phyloP scores from a whole-genome alignment of 2,329 filamentous ascomycete species.

The Diaporthe citriasiana region DNA sequence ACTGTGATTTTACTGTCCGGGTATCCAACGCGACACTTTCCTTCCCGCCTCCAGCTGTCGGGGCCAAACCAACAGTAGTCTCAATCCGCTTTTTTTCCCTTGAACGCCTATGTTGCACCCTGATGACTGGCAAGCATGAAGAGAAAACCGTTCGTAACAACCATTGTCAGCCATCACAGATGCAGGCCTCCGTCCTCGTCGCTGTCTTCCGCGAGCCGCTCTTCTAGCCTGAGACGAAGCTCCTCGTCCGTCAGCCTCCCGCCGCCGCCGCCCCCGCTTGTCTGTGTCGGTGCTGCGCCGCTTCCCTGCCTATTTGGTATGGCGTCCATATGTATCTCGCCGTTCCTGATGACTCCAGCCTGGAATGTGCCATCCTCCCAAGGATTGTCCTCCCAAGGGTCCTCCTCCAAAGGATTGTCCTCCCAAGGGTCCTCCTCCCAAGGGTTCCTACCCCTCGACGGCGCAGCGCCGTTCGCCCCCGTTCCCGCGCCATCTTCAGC shows the following conservation, averaged over 20 bases:
- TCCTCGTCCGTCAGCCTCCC: slow-evolving; percentile 71
- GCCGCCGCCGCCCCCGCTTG: slow-evolving; percentile 47
- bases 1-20: slow-evolving; percentile 29
- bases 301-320: slow-evolving; percentile 25
- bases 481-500: slow-evolving; percentile 33
- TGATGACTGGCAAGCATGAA: neutral
- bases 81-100: neutral
- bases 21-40: slow-evolving; percentile 33
- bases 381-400: too few relatives aligned
- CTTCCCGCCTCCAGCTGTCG: neutral
- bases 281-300: neutral
- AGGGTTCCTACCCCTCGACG: slow-evolving; percentile 51
- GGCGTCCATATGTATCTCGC: slow-evolving; percentile 62
- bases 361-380: slow-evolving; percentile 77
- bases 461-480: slow-evolving; percentile 44
- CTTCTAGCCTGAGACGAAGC: slow-evolving; percentile 68
- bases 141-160: neutral
- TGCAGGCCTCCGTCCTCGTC: slow-evolving; percentile 73
- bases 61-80: neutral
- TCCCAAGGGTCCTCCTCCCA: too few relatives aligned
- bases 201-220: slow-evolving; percentile 63
- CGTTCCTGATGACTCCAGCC: slow-evolving; percentile 68
- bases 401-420: too few relatives aligned
- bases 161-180: slow-evolving; percentile 58
- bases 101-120: slow-evolving; percentile 12